A percentile compares a stretch with the other conserved stretches of the same genome.
Conservation (phyloP, 305 asterid species). For the Andrographis paniculata region DNA sequence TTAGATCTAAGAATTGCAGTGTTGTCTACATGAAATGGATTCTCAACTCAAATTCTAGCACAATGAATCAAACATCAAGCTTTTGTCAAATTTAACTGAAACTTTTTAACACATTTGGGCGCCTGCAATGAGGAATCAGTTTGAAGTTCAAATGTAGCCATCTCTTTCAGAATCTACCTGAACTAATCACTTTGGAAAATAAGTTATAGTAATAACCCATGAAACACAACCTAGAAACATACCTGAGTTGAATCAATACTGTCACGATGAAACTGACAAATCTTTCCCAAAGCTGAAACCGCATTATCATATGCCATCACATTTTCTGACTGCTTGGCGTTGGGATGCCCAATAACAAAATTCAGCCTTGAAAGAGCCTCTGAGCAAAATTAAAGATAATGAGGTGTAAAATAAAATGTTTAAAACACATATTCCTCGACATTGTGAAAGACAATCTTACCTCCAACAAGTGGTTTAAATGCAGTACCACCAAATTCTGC, state of each 20-base stretch:
- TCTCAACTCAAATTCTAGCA: too few species aligned
- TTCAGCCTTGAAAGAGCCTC: slow-evolving; percentile 92
- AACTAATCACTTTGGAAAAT: too few species aligned
- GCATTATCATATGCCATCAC: slow-evolving; percentile 94
- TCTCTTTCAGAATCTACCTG: background rate
- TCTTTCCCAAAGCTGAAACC: slow-evolving; percentile 87
- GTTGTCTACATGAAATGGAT: too few species aligned
- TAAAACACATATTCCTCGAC: slow-evolving; percentile 1
- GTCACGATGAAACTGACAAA: slow-evolving; percentile 79
- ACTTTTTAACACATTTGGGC: too few species aligned
- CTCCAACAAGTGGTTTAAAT: slow-evolving; percentile 71
- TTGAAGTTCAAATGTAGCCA: too few species aligned
- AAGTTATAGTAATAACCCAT: too few species aligned
- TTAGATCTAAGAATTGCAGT: too few species aligned
- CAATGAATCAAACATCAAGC: too few species aligned
- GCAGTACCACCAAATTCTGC: slow-evolving; percentile 84
- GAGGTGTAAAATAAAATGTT: slow-evolving; percentile 6
- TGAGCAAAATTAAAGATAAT: slow-evolving; percentile 23
- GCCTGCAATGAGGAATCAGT: too few species aligned
- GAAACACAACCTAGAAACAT: slow-evolving; percentile 7
- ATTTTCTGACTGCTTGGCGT: slow-evolving; percentile 57
- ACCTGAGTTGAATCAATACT: slow-evolving; percentile 82
- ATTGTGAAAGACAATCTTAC: slow-evolving; percentile 25
- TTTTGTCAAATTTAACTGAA: too few species aligned
- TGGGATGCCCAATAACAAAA: slow-evolving; percentile 58